Conservation (phyloP, 495 filamentous ascomycete species). For the Tuber umbilicatum region DNA sequence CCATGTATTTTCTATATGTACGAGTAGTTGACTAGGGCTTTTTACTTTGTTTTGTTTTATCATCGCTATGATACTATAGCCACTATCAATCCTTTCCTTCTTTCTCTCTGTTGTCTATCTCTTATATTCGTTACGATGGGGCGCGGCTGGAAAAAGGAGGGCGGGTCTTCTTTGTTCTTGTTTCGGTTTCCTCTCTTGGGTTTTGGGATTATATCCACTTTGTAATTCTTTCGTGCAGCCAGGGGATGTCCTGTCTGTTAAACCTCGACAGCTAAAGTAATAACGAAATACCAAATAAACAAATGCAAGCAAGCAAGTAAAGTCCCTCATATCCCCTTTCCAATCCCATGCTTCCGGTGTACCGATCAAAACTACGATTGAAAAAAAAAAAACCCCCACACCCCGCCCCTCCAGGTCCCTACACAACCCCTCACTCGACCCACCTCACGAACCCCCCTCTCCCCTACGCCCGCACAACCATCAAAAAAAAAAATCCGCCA, state of each 20-base stretch:
- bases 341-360: neutral
- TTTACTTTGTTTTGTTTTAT: constrained; percentile 11
- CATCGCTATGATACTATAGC: neutral
- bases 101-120: neutral
- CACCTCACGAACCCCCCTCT: neutral
- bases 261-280: neutral
- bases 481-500: neutral
- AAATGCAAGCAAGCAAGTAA: neutral
- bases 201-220: constrained; percentile 32
- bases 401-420: neutral
- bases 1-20: constrained; percentile 8
- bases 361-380: neutral
- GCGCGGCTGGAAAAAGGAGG: neutral
- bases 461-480: neutral
- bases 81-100: neutral
- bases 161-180: constrained; percentile 1
- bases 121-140: neutral
- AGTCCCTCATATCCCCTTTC: neutral
- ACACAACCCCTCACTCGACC: neutral
- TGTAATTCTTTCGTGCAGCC: constrained; percentile 20
- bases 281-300: neutral
- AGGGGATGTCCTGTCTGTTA: neutral
- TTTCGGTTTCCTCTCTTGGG: neutral
- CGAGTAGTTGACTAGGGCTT: neutral
- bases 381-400: neutral